These are phyloP conservation scores for Amniculicola lignicola DNA, from an alignment of 495 filamentous ascomycete species.

Conservation along the genomic window DNA sequence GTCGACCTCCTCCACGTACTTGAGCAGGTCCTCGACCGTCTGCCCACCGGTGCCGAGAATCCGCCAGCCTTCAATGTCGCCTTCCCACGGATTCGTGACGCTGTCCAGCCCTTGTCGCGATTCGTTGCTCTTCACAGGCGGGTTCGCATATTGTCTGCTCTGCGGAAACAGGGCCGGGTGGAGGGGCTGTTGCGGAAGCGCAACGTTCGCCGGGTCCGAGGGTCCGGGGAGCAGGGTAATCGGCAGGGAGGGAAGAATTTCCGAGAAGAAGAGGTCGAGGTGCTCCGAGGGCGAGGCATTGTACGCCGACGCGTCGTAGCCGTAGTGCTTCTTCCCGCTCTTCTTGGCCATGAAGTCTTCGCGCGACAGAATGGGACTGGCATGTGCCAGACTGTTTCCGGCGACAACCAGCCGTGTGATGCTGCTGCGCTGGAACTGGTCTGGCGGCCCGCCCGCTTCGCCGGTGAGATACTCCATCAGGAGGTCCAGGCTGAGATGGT, in stretches of 20 bases:
- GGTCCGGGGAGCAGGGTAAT: conserved; percentile 50
- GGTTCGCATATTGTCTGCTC: conserved; percentile 62
- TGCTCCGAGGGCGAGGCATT: conserved; percentile 78
- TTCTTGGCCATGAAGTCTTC: conserved; percentile 54
- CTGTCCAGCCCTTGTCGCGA: conserved; percentile 77
- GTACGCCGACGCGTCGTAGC: conserved; percentile 85
- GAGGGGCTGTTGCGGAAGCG: conserved; percentile 43
- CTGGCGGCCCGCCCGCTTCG: conserved; percentile 60
- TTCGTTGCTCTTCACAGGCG: conserved; percentile 46
- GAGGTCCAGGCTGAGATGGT: conserved; percentile 71
- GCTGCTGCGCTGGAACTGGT: conserved; percentile 58
- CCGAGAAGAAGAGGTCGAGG: conserved; percentile 77
- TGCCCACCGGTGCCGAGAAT: conserved; percentile 84
- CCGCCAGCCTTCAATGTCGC: conserved; percentile 80
- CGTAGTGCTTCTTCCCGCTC: conserved; percentile 71
- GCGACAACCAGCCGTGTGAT: conserved; percentile 88
- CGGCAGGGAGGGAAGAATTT: conserved; percentile 56
- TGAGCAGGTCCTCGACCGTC: conserved; percentile 88
- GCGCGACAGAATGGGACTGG: conserved; percentile 44
- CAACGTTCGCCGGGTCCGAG: conserved; percentile 65
- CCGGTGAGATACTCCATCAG: conserved; percentile 85
- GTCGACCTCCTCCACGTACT: conserved; percentile 76
- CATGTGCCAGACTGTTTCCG: conserved; percentile 73
- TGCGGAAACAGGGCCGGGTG: conserved; percentile 51
- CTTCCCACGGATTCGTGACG: conserved; percentile 92